Evolutionary conservation across 495 filamentous ascomycete species (phyloP).

Genomic region (Glutinoglossum americanum): DNA sequence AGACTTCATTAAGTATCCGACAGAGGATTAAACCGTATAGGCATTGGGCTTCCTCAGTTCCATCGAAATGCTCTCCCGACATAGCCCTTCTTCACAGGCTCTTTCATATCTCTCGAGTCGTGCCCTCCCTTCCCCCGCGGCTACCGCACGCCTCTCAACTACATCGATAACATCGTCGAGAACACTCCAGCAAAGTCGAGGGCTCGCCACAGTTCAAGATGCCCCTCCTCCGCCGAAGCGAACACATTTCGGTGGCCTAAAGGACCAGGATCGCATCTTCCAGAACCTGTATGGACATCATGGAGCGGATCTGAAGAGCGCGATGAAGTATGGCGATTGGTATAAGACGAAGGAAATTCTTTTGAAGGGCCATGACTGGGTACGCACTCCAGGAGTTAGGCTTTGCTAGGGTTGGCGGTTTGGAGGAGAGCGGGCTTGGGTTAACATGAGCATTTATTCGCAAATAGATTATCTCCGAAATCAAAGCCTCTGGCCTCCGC

Average conservation of each 20-base stretch:
- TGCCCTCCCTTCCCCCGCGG: background rate
- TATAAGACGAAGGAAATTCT: constrained; percentile 98
- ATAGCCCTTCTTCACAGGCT: background rate
- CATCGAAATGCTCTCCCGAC: background rate
- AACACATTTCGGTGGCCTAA: constrained; percentile 59
- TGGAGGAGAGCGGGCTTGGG: constrained; percentile 9
- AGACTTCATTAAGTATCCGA: background rate
- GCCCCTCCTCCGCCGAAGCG: constrained; percentile 41
- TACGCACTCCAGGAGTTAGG: constrained; percentile 16
- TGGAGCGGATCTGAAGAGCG: constrained; percentile 71
- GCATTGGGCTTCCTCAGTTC: background rate
- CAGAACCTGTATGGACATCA: constrained; percentile 92
- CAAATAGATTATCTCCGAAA: constrained; percentile 67
- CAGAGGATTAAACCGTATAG: background rate
- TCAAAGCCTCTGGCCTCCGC: constrained; percentile 88
- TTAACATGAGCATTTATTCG: constrained; percentile 1
- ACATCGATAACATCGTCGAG: background rate
- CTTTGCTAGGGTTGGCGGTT: constrained; percentile 4
- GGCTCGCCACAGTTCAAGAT: constrained; percentile 80
- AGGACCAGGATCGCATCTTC: constrained; percentile 95
- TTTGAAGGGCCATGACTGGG: constrained; percentile 92
- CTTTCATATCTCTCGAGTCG: background rate
- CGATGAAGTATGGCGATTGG: constrained; percentile 99
- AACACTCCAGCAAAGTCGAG: background rate
- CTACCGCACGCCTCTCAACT: background rate